Evolutionary conservation across 768 basidiomycete genomes (phyloP).

Genomic region (Podaxis sp.): DNA sequence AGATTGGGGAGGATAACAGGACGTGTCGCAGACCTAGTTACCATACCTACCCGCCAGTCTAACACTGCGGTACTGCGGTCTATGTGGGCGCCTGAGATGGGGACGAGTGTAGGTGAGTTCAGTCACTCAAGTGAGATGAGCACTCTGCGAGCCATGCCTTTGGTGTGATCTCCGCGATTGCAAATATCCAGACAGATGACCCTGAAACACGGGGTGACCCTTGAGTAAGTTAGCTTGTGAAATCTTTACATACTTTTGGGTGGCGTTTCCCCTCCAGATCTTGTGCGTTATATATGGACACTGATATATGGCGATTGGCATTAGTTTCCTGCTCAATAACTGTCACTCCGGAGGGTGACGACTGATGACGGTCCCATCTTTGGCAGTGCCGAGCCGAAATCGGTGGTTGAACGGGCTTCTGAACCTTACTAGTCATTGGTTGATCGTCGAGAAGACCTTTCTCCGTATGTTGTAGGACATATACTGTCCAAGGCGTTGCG

Average conservation of each 20-base stretch:
- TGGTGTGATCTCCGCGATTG: not conserved
- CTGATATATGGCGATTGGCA: not conserved
- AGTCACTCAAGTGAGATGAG: not conserved
- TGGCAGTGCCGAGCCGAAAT: not conserved
- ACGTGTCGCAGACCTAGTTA: no score
- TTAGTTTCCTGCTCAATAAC: not conserved
- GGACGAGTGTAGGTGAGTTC: no score
- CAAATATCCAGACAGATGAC: constrained; percentile 1
- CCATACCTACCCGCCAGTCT: no score
- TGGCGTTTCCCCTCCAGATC: not conserved
- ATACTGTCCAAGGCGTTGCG: not conserved
- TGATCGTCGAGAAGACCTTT: not conserved
- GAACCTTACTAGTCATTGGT: not conserved
- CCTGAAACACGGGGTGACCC: constrained; percentile 1
- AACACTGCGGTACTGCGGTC: no score
- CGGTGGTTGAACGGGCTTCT: not conserved
- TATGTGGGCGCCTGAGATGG: no score
- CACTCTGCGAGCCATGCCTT: not conserved
- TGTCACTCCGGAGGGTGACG: constrained; percentile 7
- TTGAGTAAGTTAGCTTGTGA: not conserved
- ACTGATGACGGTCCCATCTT: not conserved
- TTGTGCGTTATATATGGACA: not conserved
- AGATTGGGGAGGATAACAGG: no score
- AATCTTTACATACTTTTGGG: not conserved
- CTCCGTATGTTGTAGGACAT: not conserved